Evolutionary conservation across 768 basidiomycete genomes (phyloP).

Genomic region (Mycena sanguinolenta): DNA sequence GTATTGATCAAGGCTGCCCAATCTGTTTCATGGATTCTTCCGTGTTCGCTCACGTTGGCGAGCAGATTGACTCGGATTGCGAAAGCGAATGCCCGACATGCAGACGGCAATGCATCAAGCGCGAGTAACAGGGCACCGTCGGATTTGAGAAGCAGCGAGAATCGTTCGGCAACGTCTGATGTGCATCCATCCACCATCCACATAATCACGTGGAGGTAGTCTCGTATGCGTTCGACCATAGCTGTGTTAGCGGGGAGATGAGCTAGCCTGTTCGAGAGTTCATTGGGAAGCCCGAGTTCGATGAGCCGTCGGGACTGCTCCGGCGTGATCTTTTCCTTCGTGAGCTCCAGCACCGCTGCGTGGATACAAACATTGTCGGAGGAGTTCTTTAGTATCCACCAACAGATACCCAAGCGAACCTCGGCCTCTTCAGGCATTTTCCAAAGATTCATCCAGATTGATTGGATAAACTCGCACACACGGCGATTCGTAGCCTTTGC

Average conservation of each 20-base stretch:
- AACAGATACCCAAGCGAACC: slow-evolving; percentile 12
- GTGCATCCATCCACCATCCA: slow-evolving; percentile 14
- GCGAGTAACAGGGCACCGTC: background rate
- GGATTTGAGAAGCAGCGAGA: background rate
- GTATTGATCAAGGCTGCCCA: slow-evolving; percentile 2
- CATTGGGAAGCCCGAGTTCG: slow-evolving; percentile 2
- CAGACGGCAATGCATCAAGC: background rate
- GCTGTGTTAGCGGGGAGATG: slow-evolving; percentile 3
- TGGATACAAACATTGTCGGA: background rate
- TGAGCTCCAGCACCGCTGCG: slow-evolving; percentile 4
- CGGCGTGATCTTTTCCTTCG: background rate
- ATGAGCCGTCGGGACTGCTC: background rate
- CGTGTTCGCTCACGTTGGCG: background rate
- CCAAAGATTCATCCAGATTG: background rate
- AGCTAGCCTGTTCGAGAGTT: slow-evolving; percentile 4
- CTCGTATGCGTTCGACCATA: background rate
- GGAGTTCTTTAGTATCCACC: background rate
- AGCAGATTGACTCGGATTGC: too few species aligned
- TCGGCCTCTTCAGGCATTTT: background rate
- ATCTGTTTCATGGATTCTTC: background rate
- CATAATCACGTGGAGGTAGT: slow-evolving; percentile 10
- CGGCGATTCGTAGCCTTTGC: background rate
- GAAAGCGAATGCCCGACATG: slow-evolving; percentile 8
- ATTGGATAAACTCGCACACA: background rate
- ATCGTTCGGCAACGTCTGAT: background rate